A percentile compares a stretch with the other conserved stretches of the same genome.
Conservation (phyloP, 148 eudicot species). For the Tetragonia tetragonoides region DNA sequence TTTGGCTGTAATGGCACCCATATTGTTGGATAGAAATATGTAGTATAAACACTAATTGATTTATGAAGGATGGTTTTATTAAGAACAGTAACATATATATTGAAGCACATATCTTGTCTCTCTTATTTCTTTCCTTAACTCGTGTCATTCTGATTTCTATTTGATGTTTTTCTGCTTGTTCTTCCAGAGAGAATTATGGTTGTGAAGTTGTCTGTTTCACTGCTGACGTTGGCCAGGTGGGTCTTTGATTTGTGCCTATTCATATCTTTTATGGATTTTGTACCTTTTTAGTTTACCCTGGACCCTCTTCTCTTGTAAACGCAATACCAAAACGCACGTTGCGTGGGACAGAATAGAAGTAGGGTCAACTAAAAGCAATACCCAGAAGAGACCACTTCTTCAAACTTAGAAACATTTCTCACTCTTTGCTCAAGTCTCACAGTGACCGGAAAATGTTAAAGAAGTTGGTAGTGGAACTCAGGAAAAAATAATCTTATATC, state of each 20-base stretch:
- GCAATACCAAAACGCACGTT: background rate
- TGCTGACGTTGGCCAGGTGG: slow-evolving; percentile 98
- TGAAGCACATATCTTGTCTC: background rate
- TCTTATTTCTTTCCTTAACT: background rate
- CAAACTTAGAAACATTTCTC: background rate
- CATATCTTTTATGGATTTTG: background rate
- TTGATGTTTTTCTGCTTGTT: slow-evolving; percentile 1
- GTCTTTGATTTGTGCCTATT: slow-evolving; percentile 19
- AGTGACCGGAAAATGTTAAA: background rate
- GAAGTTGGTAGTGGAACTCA: background rate
- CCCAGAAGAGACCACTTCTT: background rate
- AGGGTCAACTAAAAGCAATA: background rate
- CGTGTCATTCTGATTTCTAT: background rate
- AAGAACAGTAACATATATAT: too few species aligned
- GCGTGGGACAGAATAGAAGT: background rate
- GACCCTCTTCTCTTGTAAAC: background rate
- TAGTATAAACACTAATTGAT: too few species aligned
- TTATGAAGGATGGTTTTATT: too few species aligned
- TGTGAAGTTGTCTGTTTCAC: slow-evolving; percentile 99
- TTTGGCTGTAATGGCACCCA: too few species aligned
- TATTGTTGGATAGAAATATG: too few species aligned
- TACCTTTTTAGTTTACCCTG: background rate
- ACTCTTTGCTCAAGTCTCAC: background rate
- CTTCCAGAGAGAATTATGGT: slow-evolving; percentile 93
- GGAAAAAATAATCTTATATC: background rate